Conservation (phyloP, 192 early-diverging fungal species). For the Coemansia sp. region DNA sequence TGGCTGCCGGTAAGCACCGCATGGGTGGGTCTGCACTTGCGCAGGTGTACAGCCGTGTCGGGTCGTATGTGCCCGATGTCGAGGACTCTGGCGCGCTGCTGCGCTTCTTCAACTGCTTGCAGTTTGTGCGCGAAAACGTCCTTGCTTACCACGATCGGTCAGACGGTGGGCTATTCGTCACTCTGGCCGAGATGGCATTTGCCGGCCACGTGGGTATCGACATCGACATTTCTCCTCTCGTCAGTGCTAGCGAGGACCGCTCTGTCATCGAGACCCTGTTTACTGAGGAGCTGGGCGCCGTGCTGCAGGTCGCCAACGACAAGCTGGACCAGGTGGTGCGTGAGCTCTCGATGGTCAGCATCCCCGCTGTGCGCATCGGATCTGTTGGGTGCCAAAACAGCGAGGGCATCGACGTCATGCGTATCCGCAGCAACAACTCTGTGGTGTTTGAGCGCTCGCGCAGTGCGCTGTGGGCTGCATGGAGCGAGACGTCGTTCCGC, state of each 20-base stretch:
- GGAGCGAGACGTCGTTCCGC: slow-evolving; percentile 88
- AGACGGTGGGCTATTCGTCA: slow-evolving; percentile 93
- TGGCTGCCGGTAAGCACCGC: slow-evolving; percentile 79
- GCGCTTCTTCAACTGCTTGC: slow-evolving; percentile 79
- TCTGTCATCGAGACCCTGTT: slow-evolving; percentile 71
- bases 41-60: slow-evolving; percentile 86
- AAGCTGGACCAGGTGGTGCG: slow-evolving; percentile 59
- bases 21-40: slow-evolving; percentile 93
- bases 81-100: slow-evolving; percentile 69
- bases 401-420: slow-evolving; percentile 52
- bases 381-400: slow-evolving; percentile 16
- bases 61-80: slow-evolving; percentile 82
- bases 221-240: slow-evolving; percentile 62
- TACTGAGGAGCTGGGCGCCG: slow-evolving; percentile 98
- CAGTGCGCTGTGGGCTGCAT: slow-evolving; percentile 72
- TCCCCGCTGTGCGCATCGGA: slow-evolving; percentile 64
- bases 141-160: slow-evolving; percentile 98
- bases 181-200: slow-evolving; percentile 96
- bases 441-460: slow-evolving; percentile 62
- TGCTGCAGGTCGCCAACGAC: slow-evolving; percentile 75
- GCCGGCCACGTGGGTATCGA: slow-evolving; percentile 86
- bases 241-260: slow-evolving; percentile 24
- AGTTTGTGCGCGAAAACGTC: slow-evolving; percentile 56
- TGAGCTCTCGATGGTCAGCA: slow-evolving; percentile 41
- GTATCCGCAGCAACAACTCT: slow-evolving; percentile 44